Conservation (phyloP, 2,329 filamentous ascomycete genomes). For the Fusarium illudens region DNA sequence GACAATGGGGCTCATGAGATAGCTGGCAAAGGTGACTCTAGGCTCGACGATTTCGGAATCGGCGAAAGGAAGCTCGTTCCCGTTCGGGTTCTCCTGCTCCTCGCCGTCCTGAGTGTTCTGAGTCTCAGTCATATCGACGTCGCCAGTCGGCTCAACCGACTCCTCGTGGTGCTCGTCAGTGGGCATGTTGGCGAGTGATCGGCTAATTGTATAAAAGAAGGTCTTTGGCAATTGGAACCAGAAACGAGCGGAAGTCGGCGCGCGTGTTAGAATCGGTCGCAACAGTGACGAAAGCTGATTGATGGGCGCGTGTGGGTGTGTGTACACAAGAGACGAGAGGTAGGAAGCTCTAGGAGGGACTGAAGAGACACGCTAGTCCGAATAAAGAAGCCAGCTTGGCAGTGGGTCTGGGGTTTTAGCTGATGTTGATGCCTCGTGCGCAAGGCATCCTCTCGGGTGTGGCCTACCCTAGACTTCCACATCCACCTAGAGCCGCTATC, state of each 20-base stretch:
- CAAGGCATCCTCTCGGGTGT: constrained; percentile 12
- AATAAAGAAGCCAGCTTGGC: constrained; percentile 21
- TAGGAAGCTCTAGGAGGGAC: background rate
- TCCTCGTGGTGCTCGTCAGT: constrained; percentile 39
- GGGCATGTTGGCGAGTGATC: constrained; percentile 43
- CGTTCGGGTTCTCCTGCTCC: constrained; percentile 45
- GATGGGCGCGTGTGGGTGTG: background rate
- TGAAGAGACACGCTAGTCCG: background rate
- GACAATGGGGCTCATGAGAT: constrained; percentile 74
- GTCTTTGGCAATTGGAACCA: background rate
- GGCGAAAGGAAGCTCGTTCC: constrained; percentile 51
- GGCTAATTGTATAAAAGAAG: background rate
- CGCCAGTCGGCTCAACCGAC: constrained; percentile 42
- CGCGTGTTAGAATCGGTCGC: background rate
- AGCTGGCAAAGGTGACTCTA: constrained; percentile 61
- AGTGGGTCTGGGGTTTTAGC: background rate
- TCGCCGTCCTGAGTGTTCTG: constrained; percentile 46
- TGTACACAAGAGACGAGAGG: background rate
- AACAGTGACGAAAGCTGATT: constrained; percentile 3
- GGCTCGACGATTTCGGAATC: constrained; percentile 47
- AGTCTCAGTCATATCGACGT: constrained; percentile 52
- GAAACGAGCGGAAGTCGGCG: constrained; percentile 14
- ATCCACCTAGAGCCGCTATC: constrained; percentile 23
- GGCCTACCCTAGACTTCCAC: constrained; percentile 21
- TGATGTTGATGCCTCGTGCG: constrained; percentile 14